These are phyloP conservation scores for Hibiscus trionum DNA, from an alignment of 345 rosid genomes.

Conservation along the genomic window DNA sequence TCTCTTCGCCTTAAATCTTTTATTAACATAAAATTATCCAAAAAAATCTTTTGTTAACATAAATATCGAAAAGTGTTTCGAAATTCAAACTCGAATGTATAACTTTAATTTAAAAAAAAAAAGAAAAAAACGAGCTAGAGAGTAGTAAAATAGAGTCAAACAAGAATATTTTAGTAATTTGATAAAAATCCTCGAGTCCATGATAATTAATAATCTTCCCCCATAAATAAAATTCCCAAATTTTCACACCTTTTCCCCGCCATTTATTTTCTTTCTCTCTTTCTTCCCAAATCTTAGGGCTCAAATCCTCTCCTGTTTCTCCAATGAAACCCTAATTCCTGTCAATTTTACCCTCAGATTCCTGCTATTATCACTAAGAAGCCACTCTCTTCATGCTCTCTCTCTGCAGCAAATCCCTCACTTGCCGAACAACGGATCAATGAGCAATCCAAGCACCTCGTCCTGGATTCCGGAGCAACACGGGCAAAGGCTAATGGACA, in stretches of 20 bases:
- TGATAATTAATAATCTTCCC: not conserved
- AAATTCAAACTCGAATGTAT: too few relatives aligned
- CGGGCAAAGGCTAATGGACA: constrained; percentile 25
- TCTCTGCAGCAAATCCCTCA: constrained; percentile 6
- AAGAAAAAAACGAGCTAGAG: too few relatives aligned
- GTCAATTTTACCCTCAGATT: constrained; percentile 11
- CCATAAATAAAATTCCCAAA: constrained; percentile 2
- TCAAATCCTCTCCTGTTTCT: constrained; percentile 16
- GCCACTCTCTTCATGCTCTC: constrained; percentile 32
- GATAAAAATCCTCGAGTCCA: too few relatives aligned
- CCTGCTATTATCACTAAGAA: constrained; percentile 9
- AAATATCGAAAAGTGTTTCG: too few relatives aligned
- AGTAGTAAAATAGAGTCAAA: too few relatives aligned
- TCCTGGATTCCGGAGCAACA: constrained; percentile 20
- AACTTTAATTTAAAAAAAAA: too few relatives aligned
- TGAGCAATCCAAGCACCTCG: constrained; percentile 41
- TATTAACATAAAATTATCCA: too few relatives aligned
- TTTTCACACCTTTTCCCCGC: constrained; percentile 59
- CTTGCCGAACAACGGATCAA: constrained; percentile 21
- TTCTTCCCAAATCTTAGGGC: constrained; percentile 35
- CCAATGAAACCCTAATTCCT: constrained; percentile 21
- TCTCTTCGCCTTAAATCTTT: too few relatives aligned
- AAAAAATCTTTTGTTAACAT: too few relatives aligned
- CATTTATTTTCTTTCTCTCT: constrained; percentile 28
- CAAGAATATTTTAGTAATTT: too few relatives aligned